phyloP scores from a whole-genome alignment of 73 alveolate genomes.

The Paramecium octaurelia region DNA sequence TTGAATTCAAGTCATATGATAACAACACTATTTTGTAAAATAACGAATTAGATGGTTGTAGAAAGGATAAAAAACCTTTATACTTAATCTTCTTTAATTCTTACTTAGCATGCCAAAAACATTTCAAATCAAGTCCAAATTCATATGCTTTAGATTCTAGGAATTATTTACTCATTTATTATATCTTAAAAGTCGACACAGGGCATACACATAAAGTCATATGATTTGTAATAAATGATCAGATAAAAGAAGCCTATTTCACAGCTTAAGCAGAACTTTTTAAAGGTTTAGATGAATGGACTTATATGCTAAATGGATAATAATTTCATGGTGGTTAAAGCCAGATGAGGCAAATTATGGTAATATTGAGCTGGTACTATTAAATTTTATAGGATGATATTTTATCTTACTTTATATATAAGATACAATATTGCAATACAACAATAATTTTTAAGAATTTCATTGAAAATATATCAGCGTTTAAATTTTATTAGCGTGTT shows the following conservation, averaged over 20 bases:
- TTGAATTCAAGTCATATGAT: background rate
- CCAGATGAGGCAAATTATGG: conserved; percentile 51
- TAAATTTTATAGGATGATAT: too few species aligned
- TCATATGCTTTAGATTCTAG: background rate
- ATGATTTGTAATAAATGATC: background rate
- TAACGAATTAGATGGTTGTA: background rate
- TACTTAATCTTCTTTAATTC: conserved; percentile 14
- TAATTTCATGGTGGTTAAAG: conserved; percentile 13
- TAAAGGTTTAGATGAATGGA: conserved; percentile 18
- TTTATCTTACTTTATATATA: too few species aligned
- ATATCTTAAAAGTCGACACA: background rate
- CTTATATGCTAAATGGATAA: background rate
- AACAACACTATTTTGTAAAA: background rate
- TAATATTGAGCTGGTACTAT: too few species aligned
- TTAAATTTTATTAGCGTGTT: background rate
- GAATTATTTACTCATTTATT: background rate
- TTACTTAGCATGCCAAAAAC: background rate
- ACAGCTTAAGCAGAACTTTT: background rate
- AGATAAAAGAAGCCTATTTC: background rate
- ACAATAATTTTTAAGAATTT: background rate
- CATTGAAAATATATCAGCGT: background rate
- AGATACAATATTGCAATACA: too few species aligned
- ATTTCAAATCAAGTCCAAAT: background rate
- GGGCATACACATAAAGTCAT: background rate
- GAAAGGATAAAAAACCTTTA: conserved; percentile 22